Base-by-base conservation (phyloP, 139 green algal genomes). In the Pseudopediastrum boryanum region DNA sequence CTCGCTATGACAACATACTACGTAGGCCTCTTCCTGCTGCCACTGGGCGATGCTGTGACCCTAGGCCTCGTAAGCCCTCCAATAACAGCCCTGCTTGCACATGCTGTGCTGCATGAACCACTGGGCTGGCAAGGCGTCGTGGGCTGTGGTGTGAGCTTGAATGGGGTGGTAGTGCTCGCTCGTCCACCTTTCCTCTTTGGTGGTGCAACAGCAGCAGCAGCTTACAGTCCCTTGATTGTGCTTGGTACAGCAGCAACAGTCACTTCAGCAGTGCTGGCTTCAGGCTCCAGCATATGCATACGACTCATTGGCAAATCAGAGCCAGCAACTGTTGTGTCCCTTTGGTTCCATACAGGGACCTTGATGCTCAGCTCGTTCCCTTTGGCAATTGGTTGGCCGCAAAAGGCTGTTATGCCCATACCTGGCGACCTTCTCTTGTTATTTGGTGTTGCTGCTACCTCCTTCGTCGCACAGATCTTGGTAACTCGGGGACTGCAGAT, bases 101-200 rank as follows among this genome's bases (percentile, higher is more conserved):
- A 52, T 6, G n/a, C 44, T 3, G 38, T 78, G 1, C 71, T 78
- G 0, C 52, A 67, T 12, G 71, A 78, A 39, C 71, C 71, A 41
- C 52, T 78, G 35, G 71, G 71, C 52, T 78, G 52, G 29, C 71
- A 52, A 25, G 71, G 71, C 6, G 27, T 46, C 5, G 35, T 35
- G 0, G 71, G 71, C 23, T 67, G 51, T n/a, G 3, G 66, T 5
- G 21, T 78, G 8, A 68, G 52, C 1, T 31, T 78, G 21, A 21
- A 29, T 23, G 71, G 71, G 4, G 71, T 68, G 36, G 39, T 54
- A 9, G 51, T 78, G 10, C 35, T 78, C 10, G 35, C 48, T 6
- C 41, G 19, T 6, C 71, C 71, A 4, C 71, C 51, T 3, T 78
- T 78, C 52, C 71, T 78, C 33, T 78, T 78, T 78, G 71, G 70